Evolutionary conservation across 208 protist genomes (phyloP).

Genomic region (Naegleria fowleri): DNA sequence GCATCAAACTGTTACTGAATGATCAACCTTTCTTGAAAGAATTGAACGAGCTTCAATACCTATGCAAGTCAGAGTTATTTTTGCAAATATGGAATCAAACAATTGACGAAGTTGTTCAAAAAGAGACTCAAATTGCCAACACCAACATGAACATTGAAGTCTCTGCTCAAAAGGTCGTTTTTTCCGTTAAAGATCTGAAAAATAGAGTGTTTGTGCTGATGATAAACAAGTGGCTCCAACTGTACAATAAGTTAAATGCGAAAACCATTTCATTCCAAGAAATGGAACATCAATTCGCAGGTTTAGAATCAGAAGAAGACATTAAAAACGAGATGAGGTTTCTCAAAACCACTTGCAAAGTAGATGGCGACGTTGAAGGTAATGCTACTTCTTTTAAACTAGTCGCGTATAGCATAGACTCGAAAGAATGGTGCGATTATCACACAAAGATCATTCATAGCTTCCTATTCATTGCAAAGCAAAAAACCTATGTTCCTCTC

Average conservation of each 20-base stretch:
- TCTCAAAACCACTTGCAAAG: neutral
- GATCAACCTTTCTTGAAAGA: neutral
- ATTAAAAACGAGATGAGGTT: neutral
- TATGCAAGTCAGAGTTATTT: neutral
- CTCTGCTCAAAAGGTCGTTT: neutral
- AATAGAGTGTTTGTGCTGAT: neutral
- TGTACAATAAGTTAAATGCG: neutral
- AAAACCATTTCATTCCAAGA: neutral
- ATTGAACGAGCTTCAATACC: neutral
- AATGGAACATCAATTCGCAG: neutral
- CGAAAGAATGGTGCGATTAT: neutral
- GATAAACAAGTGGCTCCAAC: neutral
- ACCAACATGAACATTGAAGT: neutral
- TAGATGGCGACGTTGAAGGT: neutral
- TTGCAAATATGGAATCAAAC: conserved; percentile 6
- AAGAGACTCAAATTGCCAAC: neutral
- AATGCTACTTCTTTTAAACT: neutral
- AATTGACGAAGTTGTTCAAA: neutral
- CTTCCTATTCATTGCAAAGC: neutral
- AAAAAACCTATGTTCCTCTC: neutral
- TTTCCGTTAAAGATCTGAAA: neutral
- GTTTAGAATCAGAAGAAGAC: neutral
- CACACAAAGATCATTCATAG: neutral
- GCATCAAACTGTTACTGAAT: neutral
- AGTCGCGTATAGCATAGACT: neutral